A percentile compares a stretch with the other conserved stretches of the same genome.
phyloP scores from a whole-genome alignment of 371 early-diverging fungal genomes.

The Rhizomucor pusillus region DNA sequence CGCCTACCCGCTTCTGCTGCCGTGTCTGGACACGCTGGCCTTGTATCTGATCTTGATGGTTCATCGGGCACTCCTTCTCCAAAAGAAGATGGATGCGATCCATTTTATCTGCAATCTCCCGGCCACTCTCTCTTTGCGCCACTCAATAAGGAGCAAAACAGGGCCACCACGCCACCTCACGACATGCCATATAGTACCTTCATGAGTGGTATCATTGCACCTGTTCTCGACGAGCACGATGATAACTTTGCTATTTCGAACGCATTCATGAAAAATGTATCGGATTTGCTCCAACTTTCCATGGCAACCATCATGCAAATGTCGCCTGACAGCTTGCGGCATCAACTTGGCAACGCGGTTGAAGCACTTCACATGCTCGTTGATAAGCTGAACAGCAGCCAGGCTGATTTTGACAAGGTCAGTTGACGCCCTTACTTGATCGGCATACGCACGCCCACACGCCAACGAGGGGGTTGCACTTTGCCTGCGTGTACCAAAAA shows the following conservation, averaged over 20 bases:
- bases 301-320: slow-evolving; percentile 11
- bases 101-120: no score
- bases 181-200: no score
- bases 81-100: slow-evolving; percentile 12
- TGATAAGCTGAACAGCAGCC: slow-evolving; percentile 9
- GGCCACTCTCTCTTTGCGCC: slow-evolving; percentile 13
- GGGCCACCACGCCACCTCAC: no score
- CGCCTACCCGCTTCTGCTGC: slow-evolving; percentile 12
- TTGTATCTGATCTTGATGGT: slow-evolving; percentile 18
- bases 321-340: slow-evolving; percentile 12
- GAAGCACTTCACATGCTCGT: slow-evolving; percentile 20
- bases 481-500: no score
- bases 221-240: slow-evolving; percentile 3
- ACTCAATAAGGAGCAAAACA: slow-evolving; percentile 9
- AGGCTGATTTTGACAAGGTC: slow-evolving; percentile 18
- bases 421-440: neutral
- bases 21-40: slow-evolving; percentile 1
- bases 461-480: no score
- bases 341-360: slow-evolving; percentile 21
- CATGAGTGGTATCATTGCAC: neutral
- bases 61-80: slow-evolving; percentile 26
- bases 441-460: no score
- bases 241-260: neutral
- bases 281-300: slow-evolving; percentile 2
- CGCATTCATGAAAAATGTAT: neutral